Evolutionary conservation across 805 yeast genomes (phyloP), one percentile per base, ranked within the genome.

Genomic region (Priceomyces carsonii): DNA sequence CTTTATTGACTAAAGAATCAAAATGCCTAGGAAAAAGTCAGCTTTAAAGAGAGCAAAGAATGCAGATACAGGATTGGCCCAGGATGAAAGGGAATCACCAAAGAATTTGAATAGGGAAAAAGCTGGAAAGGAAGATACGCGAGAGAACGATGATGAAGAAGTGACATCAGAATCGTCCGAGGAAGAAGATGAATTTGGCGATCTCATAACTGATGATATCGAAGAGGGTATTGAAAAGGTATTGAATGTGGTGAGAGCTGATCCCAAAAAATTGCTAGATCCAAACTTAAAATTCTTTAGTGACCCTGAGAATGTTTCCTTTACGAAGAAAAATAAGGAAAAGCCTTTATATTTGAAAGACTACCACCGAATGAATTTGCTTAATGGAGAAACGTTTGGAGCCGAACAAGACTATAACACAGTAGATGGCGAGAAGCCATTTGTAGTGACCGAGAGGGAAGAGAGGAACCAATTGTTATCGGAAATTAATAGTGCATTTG

Each of bases 171-270:
- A 53, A 5, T 66, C 66, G n/a, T 71, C 69, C 6, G 95, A 87
- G 54, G 88, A 80, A 3, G 99, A 91, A 61, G 99, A 93, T 55
- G 96, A 90, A 41, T 82, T 60, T 47, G 99, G 96, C 34, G 95
- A 89, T 19, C 66, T 93, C 33, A 71, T 87, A 35, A 91, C 97
- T 0, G 88, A 79, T 31, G 89, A 85, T 33, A 86, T 93, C 7
- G 97, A 93, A 44, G 60, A 71, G 13, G 95, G 95, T 16, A 80
- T 93, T 45, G 69, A 73, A 33, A 72, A 80, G 27, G 95, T 93
- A 2, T 59, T 93, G 32, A 52, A 65, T 12, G 84, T 96, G 0
- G 73, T 93, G 40, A 79, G 77, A 51, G 68, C 69, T 2, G 80
- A 86, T 34, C 91, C 93, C 39, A 70, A 76, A 38, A 55, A 59